Evolutionary conservation across 2,329 filamentous ascomycete species (phyloP).

Genomic region (Emmonsiellopsis sp.): DNA sequence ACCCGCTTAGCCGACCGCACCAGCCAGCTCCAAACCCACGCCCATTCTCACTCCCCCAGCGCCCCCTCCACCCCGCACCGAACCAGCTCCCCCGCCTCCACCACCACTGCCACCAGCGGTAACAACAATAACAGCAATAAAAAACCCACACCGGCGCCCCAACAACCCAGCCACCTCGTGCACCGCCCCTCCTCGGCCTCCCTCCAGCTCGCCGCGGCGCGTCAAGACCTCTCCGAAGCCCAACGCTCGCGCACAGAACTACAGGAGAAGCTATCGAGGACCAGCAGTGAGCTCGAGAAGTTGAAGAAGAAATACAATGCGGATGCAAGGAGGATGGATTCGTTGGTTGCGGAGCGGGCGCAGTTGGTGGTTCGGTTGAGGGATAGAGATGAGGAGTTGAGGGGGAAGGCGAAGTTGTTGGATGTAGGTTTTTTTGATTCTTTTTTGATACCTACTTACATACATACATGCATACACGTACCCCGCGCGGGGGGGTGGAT

Average conservation of each 20-base stretch:
- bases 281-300: constrained; percentile 54
- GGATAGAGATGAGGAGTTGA: constrained; percentile 78
- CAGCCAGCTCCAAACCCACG: constrained; percentile 34
- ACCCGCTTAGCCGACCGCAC: constrained; percentile 59
- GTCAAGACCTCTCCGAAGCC: constrained; percentile 64
- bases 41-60: constrained; percentile 16
- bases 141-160: not conserved
- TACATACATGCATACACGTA: not conserved
- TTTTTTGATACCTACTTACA: not conserved
- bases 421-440: constrained; percentile 43
- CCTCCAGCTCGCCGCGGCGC: constrained; percentile 28
- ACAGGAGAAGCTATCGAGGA: constrained; percentile 52
- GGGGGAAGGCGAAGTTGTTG: constrained; percentile 71
- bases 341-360: constrained; percentile 54
- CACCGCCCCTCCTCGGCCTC: constrained; percentile 11
- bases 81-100: constrained; percentile 20
- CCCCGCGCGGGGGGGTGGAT: not conserved
- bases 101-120: constrained; percentile 16
- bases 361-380: constrained; percentile 57
- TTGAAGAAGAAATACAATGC: constrained; percentile 51
- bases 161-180: not conserved
- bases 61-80: constrained; percentile 18
- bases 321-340: constrained; percentile 53
- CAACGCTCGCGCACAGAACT: constrained; percentile 63
- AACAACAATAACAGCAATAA: constrained; percentile 5